These are phyloP conservation scores for Colletotrichum sansevieriae DNA, from an alignment of 2,329 filamentous ascomycete species.

Conservation along the genomic window DNA sequence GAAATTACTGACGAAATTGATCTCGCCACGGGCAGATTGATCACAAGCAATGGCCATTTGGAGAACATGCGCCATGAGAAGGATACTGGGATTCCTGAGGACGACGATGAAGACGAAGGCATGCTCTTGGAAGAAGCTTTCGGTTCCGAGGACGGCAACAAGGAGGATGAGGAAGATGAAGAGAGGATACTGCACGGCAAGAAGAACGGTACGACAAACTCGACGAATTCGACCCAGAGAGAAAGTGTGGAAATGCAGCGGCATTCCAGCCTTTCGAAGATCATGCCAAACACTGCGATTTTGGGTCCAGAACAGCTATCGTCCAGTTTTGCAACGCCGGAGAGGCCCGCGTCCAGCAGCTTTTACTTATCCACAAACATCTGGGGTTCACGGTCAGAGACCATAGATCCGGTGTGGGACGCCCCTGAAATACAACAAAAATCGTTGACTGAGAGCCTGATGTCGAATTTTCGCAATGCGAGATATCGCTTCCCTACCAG, in stretches of 20 bases:
- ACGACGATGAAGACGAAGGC: conserved; percentile 54
- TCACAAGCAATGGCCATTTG: conserved; percentile 94
- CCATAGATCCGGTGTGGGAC: conserved; percentile 55
- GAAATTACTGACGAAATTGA: conserved; percentile 92
- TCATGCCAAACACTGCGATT: neutral
- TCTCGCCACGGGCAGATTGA: conserved; percentile 80
- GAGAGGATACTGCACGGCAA: conserved; percentile 43
- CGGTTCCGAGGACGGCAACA: conserved; percentile 43
- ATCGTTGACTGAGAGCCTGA: conserved; percentile 40
- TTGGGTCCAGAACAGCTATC: conserved; percentile 32
- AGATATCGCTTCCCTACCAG: conserved; percentile 36
- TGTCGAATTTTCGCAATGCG: conserved; percentile 24
- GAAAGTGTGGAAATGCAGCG: neutral
- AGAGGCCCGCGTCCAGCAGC: conserved; percentile 42
- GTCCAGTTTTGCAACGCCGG: conserved; percentile 43
- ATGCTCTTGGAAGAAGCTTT: conserved; percentile 49
- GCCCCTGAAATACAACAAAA: conserved; percentile 51
- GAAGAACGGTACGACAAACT: neutral
- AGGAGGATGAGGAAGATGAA: conserved; percentile 43
- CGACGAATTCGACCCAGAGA: neutral
- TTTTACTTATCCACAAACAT: conserved; percentile 31
- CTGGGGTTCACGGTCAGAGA: conserved; percentile 40
- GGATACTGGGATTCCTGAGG: conserved; percentile 55
- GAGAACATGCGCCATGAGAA: conserved; percentile 69
- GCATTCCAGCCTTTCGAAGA: neutral